Base-by-base conservation (phyloP, 306 rosid species). In the Sicyos edulis region DNA sequence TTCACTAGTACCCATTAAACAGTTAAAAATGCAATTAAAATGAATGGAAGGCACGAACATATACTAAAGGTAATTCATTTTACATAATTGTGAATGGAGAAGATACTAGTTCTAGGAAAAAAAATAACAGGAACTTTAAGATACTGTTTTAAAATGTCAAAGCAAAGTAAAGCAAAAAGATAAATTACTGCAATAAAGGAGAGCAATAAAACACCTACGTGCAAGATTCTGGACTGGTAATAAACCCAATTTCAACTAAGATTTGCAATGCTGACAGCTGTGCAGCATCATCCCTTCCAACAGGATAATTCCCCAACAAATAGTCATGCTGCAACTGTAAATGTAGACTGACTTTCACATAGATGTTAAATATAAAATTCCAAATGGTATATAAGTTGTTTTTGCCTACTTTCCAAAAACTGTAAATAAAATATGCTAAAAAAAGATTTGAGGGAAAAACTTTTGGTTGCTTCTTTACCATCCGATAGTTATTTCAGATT, bases 281-380 rank as follows among this genome's bases (percentile, higher is more conserved):
- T 10, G 96, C 86, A 62, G 98, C 96, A 80, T 92, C 98, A 8
- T 89, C 97, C 58, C 92, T 86, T 81, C 97, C 96, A 75, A 92
- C 89, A 67, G 97, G 97, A 82, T 89, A 92, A 75, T 92, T 89
- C 8, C 97, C 97, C 83, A 85, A 80, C 81, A 89, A 82, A 81
- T 92, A 92, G 87, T 92, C 98, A 80, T 89, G 96, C 65, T 92
- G 98, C 81, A 92, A 79, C 98, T 92, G 97, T 34, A 81, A 80
- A 50, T 76, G 80, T 7, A 78, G 75, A 77, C 61, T 54, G 81
- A 71, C 8, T 49, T 44, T 37, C 68, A 68, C 32, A 8, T 64
- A 64, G 10, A 64, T 24, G 58, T 68, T 20, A 57, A 75, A 75
- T 57, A 34, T 71, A 72, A 78, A 74, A 77, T n/a, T n/a, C 34